Base-by-base conservation (phyloP, 148 eudicot species). In the Rheum nobile region DNA sequence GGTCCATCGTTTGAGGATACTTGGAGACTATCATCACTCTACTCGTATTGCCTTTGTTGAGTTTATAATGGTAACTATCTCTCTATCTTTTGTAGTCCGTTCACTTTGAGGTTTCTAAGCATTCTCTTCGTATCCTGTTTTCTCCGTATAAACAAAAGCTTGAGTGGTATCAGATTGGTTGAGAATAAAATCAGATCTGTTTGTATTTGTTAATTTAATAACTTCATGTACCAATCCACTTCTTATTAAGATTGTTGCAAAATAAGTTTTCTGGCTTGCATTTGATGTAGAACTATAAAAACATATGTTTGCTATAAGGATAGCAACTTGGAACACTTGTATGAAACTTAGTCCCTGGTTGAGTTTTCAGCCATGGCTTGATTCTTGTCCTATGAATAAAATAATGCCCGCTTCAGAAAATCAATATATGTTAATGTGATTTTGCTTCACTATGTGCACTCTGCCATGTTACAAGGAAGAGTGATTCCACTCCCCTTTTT, bases 41-140 rank as follows among this genome's bases (percentile, higher is more conserved):
- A 93, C 98, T 74, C 93, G 96, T 67, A 93, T 93, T 83, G 98
- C 93, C 73, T 93, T 93, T 74, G 98, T 93, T 42, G 98, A 93
- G 90, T 93, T 93, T 81, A 87, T 83, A 22, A 82, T 88, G 91
- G 98, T 93, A 90, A 83, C 0, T 61, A 61, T 61, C 24, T 55
- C 31, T 55, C 4, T 26, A 22, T 55, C 16, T 55, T 24, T 55
- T 55, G 32, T 13, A 55, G 29, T 55, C 14, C 22, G 24, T 55
- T 8, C 65, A 22, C 16, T 26, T 55, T 26, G 4, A 19, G 65
- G 65, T 13, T 1, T 55, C 14, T 10, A 10, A 55, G 4, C 1
- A 9, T 55, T 55, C 1, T 59, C 67, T 29, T 28, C 12, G 11
- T 29, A 28, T 59, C 17, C 3, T 61, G 67, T 16, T 26, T 24